phyloP scores from a whole-genome alignment of 306 rosid genomes.

The Trifolium subterraneum region DNA sequence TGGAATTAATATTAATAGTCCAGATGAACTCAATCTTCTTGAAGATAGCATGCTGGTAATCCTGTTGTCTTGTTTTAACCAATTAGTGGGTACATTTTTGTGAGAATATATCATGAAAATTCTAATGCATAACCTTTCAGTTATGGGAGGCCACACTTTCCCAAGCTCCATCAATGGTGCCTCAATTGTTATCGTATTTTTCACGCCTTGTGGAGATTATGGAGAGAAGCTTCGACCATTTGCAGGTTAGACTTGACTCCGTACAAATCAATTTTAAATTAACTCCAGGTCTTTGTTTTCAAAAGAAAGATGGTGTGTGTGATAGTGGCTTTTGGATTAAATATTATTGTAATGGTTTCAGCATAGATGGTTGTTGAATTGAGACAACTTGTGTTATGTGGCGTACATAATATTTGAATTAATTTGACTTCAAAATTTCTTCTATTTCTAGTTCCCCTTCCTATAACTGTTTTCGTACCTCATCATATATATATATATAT shows the following conservation, averaged over 20 bases:
- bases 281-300: slow-evolving; percentile 23
- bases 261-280: slow-evolving; percentile 24
- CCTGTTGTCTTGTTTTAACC: slow-evolving; percentile 34
- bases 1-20: slow-evolving; percentile 89
- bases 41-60: slow-evolving; percentile 99
- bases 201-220: slow-evolving; percentile 80
- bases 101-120: slow-evolving; percentile 40
- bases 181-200: slow-evolving; percentile 77
- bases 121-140: slow-evolving; percentile 58
- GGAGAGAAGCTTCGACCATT: slow-evolving; percentile 92
- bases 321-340: slow-evolving; percentile 22
- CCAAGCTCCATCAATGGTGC: slow-evolving; percentile 92
- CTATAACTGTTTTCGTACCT: slow-evolving; percentile 10
- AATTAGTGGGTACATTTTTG: slow-evolving; percentile 18
- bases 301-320: slow-evolving; percentile 21
- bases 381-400: slow-evolving; percentile 2
- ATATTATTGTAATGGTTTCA: slow-evolving; percentile 25
- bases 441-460: slow-evolving; percentile 17
- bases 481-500: not conserved
- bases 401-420: slow-evolving; percentile 19
- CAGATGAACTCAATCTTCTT: slow-evolving; percentile 88
- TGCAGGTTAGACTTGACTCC: slow-evolving; percentile 70
- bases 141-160: slow-evolving; percentile 98
- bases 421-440: not conserved
- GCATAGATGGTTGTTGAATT: slow-evolving; percentile 13